Conservation (phyloP, 306 rosid genomes). For the Fragaria nilgerrensis region DNA sequence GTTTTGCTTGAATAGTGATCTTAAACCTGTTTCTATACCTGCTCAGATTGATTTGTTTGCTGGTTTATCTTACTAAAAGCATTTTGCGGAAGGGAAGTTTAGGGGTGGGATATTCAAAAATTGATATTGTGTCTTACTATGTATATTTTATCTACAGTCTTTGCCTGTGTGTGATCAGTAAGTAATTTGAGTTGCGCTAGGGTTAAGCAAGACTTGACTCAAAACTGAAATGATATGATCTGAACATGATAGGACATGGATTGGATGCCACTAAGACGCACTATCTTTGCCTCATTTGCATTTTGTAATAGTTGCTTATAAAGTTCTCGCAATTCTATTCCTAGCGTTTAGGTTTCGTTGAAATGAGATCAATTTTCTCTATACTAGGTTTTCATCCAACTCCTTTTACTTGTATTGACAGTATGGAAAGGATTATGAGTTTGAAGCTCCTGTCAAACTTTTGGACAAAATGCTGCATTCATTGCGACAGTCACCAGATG, state of each 20-base stretch:
- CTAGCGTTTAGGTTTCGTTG: neutral
- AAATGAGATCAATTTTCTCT: neutral
- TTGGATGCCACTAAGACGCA: neutral
- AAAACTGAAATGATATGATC: neutral
- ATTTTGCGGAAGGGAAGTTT: neutral
- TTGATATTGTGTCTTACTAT: neutral
- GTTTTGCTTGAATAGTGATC: neutral
- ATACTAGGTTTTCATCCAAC: conserved; percentile 3
- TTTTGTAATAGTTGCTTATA: neutral
- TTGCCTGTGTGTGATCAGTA: neutral
- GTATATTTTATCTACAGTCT: neutral
- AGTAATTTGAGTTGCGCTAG: neutral
- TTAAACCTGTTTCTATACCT: neutral
- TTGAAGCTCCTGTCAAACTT: conserved; percentile 92
- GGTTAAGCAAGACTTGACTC: neutral
- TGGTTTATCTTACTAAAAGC: neutral
- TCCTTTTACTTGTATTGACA: conserved; percentile 28
- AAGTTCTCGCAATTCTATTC: neutral
- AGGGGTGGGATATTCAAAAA: neutral
- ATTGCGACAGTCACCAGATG: conserved; percentile 78
- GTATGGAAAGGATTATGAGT: conserved; percentile 95
- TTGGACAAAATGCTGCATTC: conserved; percentile 87
- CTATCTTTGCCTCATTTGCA: neutral
- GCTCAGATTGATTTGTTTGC: neutral
- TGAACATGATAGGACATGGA: neutral